Evolutionary conservation across 2,329 filamentous ascomycete species (phyloP), one percentile per base, ranked within the genome.

Genomic region (Ophiocordyceps camponoti-leonardi): DNA sequence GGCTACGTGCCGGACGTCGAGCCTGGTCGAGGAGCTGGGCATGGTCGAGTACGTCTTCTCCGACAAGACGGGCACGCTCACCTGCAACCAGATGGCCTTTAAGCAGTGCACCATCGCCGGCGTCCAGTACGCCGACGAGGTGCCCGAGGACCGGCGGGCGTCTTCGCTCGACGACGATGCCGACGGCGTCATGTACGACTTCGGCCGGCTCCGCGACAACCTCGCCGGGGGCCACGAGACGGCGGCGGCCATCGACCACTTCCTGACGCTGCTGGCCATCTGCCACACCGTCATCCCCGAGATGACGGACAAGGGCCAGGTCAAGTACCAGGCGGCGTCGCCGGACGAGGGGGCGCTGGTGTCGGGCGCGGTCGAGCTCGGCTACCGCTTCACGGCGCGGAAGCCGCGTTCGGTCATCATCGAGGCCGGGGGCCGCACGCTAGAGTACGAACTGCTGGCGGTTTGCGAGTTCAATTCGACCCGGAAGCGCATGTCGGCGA

Each of bases 31-130:
- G 65, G 93, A 98, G 58, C 67, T 98, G 41, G 92, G 92, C 46
- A 94, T 96, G 74, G 93, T 98, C 41, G 92, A 96, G 58, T 98
- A 93, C 57, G 92, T 98, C 51, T 98, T 98, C 61, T 95, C 87
- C 0, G 90, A 96, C 69, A 96, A 96, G 69, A 96, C 90, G 1
- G 90, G 90, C 41, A 96, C 90, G 4, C 68, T 96, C 56, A 96
- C 90, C n/a, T 94, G 88, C 66, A 96, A 96, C 59, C 81, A 86
- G 73, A 96, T 98, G 92, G 90, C 96, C 62, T 98, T 96, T 63
- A 87, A 87, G 59, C 87, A 96, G 62, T 93, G 85, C 56, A 83
- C 84, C 0, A 96, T 98, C 57, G 86, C 79, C 23, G 92, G 92
- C 23, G 81, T 96, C 45, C 90, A 94, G 64, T 98, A 98, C 58